Evolutionary conservation across 768 basidiomycete species (phyloP), one percentile per base, ranked within the genome.

Genomic region (Boletus sp.): DNA sequence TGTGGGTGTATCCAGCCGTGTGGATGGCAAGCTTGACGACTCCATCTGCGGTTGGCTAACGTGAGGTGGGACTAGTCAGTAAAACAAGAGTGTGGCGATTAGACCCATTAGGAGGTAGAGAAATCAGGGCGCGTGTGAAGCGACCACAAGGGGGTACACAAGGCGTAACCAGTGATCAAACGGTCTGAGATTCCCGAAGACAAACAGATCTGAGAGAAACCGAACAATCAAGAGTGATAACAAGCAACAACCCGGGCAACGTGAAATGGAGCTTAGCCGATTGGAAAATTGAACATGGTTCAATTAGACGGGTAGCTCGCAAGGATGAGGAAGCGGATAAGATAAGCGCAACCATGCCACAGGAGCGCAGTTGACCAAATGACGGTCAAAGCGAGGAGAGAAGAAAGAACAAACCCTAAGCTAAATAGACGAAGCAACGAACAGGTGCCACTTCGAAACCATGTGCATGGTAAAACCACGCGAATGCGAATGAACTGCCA

Each of bases 11-110:
- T 6, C 96, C 96, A 17, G 82, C 79, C 38, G 75, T 72, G 69
- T 97, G 93, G 37, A 88, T 81, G 3, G 83, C 90, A 61, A 89
- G 60, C 70, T 98, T 98, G 49, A 98, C 68, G 46, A 91, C 64
- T 59, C 84, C 79, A 37, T 83, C 72, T 42, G 78, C 70, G 54
- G 83, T 89, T 10, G 90, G 90, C 89, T 90, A 51, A 40, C 23
- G 15, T 14, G n/a, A 29, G 17, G 35, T 23, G 29, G 11, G 19
- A 51, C 54, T 39, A 41, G 52, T 54, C 41, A 55, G 45, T n/a
- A 29, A 43, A 46, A 30, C 4, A 14, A 25, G 21, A 29, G 4
- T 14, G 10, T 17, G 3, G n/a, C 21, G 29, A 7, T 29, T 35
- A 33, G 40, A 7, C 17, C 19, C 29, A 51, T 30, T 32, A 49